These are phyloP conservation scores for Atalantia buxifolia DNA, from an alignment of 345 rosid species.

Conservation along the genomic window DNA sequence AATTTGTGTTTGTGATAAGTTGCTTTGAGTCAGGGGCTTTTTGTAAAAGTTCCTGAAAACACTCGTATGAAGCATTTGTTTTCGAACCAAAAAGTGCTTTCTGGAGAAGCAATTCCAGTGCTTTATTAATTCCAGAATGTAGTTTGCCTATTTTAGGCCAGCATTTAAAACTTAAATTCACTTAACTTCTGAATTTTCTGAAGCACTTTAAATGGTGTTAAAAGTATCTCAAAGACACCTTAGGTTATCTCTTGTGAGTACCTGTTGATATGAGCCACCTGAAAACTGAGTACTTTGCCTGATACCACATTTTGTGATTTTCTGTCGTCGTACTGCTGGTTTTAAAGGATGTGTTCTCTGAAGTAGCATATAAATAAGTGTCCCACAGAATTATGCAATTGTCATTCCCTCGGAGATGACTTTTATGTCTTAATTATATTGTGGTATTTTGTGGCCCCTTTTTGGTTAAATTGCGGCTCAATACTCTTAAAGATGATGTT, in stretches of 20 bases:
- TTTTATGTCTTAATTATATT: background rate
- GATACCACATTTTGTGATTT: background rate
- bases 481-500: background rate
- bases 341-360: background rate
- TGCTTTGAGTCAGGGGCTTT: background rate
- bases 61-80: background rate
- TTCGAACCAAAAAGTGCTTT: background rate
- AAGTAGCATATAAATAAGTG: background rate
- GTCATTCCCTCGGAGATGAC: background rate
- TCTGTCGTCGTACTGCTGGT: background rate
- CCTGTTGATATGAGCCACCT: too few species aligned
- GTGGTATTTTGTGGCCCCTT: background rate
- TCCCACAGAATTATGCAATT: background rate
- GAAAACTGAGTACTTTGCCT: background rate
- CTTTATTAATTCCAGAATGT: background rate
- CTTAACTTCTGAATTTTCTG: background rate
- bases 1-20: background rate
- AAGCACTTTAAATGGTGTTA: background rate
- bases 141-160: background rate
- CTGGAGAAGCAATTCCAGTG: background rate
- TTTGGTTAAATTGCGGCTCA: background rate
- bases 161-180: background rate
- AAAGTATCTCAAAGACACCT: background rate
- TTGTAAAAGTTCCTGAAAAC: background rate
- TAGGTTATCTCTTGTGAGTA: background rate